Evolutionary conservation across 129 eudicot species (phyloP).

Genomic region (carrot (Daucus carota)): DNA sequence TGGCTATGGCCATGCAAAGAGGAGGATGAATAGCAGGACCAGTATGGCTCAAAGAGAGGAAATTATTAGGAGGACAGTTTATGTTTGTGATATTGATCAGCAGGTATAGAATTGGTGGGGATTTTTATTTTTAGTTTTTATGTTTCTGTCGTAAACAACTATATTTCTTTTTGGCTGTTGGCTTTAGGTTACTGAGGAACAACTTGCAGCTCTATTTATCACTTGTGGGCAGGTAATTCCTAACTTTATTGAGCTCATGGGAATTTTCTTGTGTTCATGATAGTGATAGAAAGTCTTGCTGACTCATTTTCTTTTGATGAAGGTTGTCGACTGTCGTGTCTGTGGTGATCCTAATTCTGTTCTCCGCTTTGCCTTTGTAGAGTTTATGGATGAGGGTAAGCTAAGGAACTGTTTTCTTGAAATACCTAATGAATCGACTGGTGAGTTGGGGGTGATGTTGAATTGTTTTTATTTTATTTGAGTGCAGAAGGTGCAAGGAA

Average conservation of each 20-base stretch:
- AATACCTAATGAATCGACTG: neutral
- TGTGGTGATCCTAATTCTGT: slow-evolving; percentile 99
- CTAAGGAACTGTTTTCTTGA: neutral
- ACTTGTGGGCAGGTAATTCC: slow-evolving; percentile 75
- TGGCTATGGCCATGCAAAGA: slow-evolving; percentile 48
- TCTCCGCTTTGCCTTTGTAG: slow-evolving; percentile 93
- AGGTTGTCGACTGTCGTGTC: slow-evolving; percentile 99
- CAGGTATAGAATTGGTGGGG: slow-evolving; percentile 49
- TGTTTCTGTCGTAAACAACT: slow-evolving; percentile 3
- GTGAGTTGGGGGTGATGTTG: slow-evolving; percentile 6
- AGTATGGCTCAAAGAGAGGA: slow-evolving; percentile 82
- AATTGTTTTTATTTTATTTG: slow-evolving; percentile 14
- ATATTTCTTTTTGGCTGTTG: neutral
- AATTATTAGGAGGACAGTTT: slow-evolving; percentile 78
- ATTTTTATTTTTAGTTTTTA: too few species aligned
- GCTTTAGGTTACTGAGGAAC: slow-evolving; percentile 92
- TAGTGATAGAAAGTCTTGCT: neutral
- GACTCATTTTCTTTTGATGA: neutral
- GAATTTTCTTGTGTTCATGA: neutral
- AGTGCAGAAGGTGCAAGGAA: slow-evolving; percentile 89
- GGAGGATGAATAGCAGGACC: slow-evolving; percentile 61
- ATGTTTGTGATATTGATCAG: slow-evolving; percentile 92
- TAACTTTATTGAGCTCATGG: neutral
- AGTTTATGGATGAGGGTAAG: slow-evolving; percentile 94
- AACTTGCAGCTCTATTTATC: slow-evolving; percentile 87